Evolutionary conservation across 192 early-diverging fungal species (phyloP).

Genomic region (Coemansia sp.): DNA sequence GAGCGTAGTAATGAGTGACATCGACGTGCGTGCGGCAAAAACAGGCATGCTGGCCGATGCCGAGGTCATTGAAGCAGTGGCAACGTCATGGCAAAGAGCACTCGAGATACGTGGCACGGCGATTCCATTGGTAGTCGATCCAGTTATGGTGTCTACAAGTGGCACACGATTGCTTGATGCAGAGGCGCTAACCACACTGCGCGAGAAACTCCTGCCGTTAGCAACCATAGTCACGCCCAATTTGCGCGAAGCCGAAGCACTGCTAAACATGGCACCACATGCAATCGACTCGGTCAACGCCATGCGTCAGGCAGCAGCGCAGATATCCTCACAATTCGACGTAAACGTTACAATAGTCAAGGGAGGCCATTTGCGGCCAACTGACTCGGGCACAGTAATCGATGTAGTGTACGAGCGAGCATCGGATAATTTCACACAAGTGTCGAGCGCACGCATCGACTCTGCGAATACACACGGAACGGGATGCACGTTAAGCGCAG

Average conservation of each 20-base stretch:
- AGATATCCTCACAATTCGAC: slow-evolving; percentile 56
- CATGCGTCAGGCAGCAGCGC: slow-evolving; percentile 62
- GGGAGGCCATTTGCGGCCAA: slow-evolving; percentile 73
- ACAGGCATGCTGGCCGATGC: slow-evolving; percentile 75
- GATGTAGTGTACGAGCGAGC: slow-evolving; percentile 65
- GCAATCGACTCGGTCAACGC: slow-evolving; percentile 59
- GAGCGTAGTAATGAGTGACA: slow-evolving; percentile 70
- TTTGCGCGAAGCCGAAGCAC: slow-evolving; percentile 75
- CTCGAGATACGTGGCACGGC: slow-evolving; percentile 37
- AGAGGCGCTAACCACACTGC: slow-evolving; percentile 61
- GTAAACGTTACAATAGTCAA: slow-evolving; percentile 69
- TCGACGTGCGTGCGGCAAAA: slow-evolving; percentile 74
- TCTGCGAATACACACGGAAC: slow-evolving; percentile 82
- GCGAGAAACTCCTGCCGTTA: slow-evolving; percentile 64
- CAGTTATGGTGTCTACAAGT: slow-evolving; percentile 83
- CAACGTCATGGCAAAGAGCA: too few species aligned
- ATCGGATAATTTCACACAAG: slow-evolving; percentile 41
- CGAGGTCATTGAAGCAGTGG: slow-evolving; percentile 63
- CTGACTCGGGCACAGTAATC: slow-evolving; percentile 26
- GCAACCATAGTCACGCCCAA: slow-evolving; percentile 79
- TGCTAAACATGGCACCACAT: slow-evolving; percentile 42
- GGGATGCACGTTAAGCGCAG: slow-evolving; percentile 82
- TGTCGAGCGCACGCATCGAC: slow-evolving; percentile 60
- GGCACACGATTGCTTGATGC: slow-evolving; percentile 62
- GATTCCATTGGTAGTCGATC: slow-evolving; percentile 69